phyloP scores from a whole-genome alignment of 1,139 yeast species.

The Saccharomycopsis hybrid region DNA sequence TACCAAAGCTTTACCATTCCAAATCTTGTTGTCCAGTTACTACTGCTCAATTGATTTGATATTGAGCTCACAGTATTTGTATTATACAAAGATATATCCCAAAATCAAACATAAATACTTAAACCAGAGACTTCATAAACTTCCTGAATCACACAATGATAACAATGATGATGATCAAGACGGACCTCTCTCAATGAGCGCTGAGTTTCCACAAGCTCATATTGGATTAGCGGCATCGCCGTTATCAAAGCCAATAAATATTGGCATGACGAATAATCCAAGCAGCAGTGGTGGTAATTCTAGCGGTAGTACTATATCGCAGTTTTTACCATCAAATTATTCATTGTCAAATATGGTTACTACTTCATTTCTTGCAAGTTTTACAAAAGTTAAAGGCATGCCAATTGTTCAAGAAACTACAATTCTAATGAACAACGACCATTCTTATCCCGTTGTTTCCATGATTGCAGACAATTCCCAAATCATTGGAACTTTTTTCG shows the following conservation, averaged over 20 bases:
- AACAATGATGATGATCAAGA: conserved; percentile 3
- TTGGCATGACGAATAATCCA: neutral
- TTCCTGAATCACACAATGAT: conserved; percentile 1
- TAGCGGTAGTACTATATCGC: neutral
- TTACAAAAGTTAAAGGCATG: conserved; percentile 15
- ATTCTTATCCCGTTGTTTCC: neutral
- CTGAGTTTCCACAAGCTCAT: conserved; percentile 5
- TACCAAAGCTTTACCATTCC: conserved; percentile 73
- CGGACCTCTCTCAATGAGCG: no score
- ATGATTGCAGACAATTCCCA: conserved; percentile 2
- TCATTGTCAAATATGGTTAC: conserved; percentile 19
- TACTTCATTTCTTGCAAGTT: conserved; percentile 19
- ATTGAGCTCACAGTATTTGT: conserved; percentile 31
- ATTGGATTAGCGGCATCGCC: conserved; percentile 3
- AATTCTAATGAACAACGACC: neutral
- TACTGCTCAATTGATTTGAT: conserved; percentile 68
- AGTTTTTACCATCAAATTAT: neutral
- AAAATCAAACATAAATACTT: conserved; percentile 1
- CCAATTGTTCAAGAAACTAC: conserved; percentile 3
- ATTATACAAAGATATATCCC: conserved; percentile 20
- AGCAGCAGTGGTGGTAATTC: neutral
- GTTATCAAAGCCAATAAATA: conserved; percentile 9
- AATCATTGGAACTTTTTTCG: conserved; percentile 49
- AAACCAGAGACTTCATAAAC: conserved; percentile 4
- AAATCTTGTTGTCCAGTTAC: conserved; percentile 65